A percentile compares a stretch with the other conserved stretches of the same genome.
phyloP scores from a whole-genome alignment of 208 protist species.

The Leishmania arabica region DNA sequence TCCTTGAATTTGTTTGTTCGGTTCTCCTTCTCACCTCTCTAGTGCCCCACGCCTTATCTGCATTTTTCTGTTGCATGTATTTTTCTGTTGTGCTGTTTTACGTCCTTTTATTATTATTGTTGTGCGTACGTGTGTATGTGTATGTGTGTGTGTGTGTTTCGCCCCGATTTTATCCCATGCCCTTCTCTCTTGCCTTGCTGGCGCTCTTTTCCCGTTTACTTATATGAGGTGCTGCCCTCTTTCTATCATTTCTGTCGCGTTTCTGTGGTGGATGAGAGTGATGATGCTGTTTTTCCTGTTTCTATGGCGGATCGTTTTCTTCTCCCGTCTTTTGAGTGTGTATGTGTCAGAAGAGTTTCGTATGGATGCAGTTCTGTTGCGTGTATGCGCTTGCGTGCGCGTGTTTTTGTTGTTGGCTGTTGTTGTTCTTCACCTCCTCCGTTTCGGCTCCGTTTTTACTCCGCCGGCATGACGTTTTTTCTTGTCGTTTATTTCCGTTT shows the following conservation, averaged over 20 bases:
- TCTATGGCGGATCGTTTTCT: background rate
- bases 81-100: background rate
- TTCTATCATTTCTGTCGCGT: background rate
- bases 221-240: background rate
- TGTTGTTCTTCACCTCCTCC: background rate
- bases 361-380: background rate
- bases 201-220: background rate
- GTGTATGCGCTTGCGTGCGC: background rate
- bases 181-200: background rate
- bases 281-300: background rate
- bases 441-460: background rate
- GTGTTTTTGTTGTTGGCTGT: background rate
- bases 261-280: background rate
- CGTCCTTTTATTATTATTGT: background rate
- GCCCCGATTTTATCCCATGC: background rate
- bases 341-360: background rate
- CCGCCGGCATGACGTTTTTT: background rate
- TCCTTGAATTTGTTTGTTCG: background rate
- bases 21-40: background rate
- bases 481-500: background rate
- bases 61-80: background rate
- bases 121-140: background rate
- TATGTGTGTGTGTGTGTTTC: background rate
- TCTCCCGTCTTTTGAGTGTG: background rate
- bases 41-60: background rate